Evolutionary conservation across 768 basidiomycete genomes (phyloP), one percentile per base, ranked within the genome.

Genomic region (Lentinula edodes): DNA sequence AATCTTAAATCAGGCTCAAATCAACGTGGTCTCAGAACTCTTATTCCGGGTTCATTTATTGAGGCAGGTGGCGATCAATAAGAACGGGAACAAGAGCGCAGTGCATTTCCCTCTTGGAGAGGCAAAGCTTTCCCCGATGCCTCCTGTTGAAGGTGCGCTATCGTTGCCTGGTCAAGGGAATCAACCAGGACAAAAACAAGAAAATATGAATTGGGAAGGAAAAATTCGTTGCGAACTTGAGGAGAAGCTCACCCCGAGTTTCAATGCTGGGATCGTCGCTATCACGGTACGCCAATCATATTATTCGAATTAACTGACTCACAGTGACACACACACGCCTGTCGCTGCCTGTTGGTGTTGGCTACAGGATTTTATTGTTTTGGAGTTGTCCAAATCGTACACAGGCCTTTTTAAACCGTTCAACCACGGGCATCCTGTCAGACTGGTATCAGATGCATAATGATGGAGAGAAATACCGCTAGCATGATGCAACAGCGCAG

Each of bases 181-280:
- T 12, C 45, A 34, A 35, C 16, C 42, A 23, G 54, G 18, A 15
- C 41, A 15, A 23, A 32, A 38, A 8, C 35, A 60, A 8, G 48
- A 60, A 20, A 59, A 50, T 36, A n/a, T 52, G 35, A 43, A 41
- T 28, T 60, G 59, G 59, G 59, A 60, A 52, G 59, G 59, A 34
- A 38, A 42, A 32, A 16, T 60, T 32, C 5, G 51, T 13, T 60
- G 36, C 35, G 46, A 28, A 20, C 38, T 42, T 8, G 59, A 60
- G 41, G 51, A 28, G 18, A 52, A 34, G 23, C 36, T 60, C 13
- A 6, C 34, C 16, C 48, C 48, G 12, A 52, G 35, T 41, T 60
- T 60, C 32, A 52, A 52, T 32, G 51, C 51, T 32, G 59, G 59
- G 9, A 35, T 52, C 23, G 50, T 60, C 3, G 7, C 32, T 51